phyloP scores from a whole-genome alignment of 129 eudicot genomes.

The Lactuca sativa region DNA sequence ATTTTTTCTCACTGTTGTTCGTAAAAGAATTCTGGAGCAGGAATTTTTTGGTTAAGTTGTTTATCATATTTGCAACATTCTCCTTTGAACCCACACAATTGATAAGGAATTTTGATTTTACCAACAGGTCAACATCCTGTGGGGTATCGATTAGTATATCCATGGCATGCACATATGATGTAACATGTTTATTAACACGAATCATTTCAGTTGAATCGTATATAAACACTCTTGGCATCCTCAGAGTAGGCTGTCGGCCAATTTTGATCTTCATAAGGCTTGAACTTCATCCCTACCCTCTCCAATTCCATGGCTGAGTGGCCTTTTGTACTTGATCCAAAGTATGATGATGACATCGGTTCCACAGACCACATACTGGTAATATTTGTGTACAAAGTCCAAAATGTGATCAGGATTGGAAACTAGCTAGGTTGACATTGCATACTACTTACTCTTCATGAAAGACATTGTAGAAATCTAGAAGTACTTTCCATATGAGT shows the following conservation, averaged over 20 bases:
- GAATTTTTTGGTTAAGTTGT: conserved; percentile 13
- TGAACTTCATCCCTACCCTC: conserved; percentile 16
- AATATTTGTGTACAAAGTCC: conserved; percentile 4
- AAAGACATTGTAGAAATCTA: too few species aligned
- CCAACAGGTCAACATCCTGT: conserved; percentile 6
- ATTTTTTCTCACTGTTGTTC: background rate
- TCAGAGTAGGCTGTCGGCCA: background rate
- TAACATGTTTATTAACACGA: too few species aligned
- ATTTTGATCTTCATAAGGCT: background rate
- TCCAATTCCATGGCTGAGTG: background rate
- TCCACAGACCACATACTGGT: background rate
- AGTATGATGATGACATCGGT: background rate
- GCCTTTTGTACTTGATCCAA: background rate
- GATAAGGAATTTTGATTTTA: background rate
- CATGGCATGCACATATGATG: too few species aligned
- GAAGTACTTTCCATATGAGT: too few species aligned
- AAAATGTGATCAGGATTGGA: conserved; percentile 14
- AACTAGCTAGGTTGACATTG: background rate
- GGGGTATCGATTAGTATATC: too few species aligned
- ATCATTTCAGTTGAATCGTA: background rate
- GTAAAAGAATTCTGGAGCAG: background rate
- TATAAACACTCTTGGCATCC: background rate
- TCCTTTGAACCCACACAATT: background rate
- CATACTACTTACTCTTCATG: background rate
- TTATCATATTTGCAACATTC: conserved; percentile 8